Conservation (phyloP, 2,329 filamentous ascomycete genomes). For the Emmonsia crescens region DNA sequence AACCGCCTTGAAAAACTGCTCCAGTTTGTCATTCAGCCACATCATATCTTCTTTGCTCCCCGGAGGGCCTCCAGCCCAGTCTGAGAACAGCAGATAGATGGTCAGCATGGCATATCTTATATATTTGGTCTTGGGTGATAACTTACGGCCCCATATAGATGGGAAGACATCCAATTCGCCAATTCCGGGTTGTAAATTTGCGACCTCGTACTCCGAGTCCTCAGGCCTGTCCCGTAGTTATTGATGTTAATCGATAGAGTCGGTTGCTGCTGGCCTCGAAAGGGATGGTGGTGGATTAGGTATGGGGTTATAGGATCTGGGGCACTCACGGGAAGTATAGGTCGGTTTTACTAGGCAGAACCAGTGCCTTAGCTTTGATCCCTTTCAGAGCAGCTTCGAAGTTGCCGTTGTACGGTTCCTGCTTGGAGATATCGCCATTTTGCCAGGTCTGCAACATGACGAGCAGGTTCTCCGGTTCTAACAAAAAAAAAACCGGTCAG, state of each 20-base stretch:
- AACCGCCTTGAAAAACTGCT: slow-evolving; percentile 38
- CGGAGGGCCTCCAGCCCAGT: slow-evolving; percentile 59
- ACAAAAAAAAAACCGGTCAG: neutral
- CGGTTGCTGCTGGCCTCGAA: neutral
- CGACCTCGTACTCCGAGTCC: slow-evolving; percentile 64
- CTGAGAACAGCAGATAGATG: slow-evolving; percentile 13
- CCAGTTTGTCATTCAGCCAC: slow-evolving; percentile 57
- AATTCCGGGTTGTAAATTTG: slow-evolving; percentile 48
- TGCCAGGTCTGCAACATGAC: slow-evolving; percentile 74
- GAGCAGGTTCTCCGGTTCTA: slow-evolving; percentile 63
- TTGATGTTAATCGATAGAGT: neutral
- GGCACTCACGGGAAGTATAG: slow-evolving; percentile 60
- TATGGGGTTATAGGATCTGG: neutral
- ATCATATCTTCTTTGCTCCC: slow-evolving; percentile 59
- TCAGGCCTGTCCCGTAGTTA: slow-evolving; percentile 50
- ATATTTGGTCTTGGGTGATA: neutral
- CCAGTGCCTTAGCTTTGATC: slow-evolving; percentile 62
- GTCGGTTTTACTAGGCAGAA: slow-evolving; percentile 62
- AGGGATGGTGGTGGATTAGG: neutral
- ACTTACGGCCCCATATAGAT: slow-evolving; percentile 55
- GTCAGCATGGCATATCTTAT: slow-evolving; percentile 10
- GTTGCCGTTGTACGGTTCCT: slow-evolving; percentile 56
- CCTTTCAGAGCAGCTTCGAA: slow-evolving; percentile 55
- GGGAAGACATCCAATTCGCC: slow-evolving; percentile 46
- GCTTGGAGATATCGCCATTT: slow-evolving; percentile 56